Conservation (phyloP, 2,329 filamentous ascomycete species). For the Cercospora janseana region DNA sequence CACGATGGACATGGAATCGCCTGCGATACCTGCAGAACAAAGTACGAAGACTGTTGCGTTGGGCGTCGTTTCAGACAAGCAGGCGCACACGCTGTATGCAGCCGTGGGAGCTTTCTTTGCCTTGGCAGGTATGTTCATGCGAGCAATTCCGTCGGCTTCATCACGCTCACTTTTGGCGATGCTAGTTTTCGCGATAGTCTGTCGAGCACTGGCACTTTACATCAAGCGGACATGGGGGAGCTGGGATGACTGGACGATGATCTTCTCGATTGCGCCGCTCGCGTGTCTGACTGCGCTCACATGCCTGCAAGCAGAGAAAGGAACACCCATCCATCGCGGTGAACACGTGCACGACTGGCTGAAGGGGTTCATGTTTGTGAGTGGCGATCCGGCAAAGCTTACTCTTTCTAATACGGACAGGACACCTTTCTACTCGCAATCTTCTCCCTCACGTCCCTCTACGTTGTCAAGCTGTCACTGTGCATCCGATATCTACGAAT, state of each 20-base stretch:
- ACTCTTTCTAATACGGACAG: not conserved
- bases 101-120: constrained; percentile 6
- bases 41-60: not conserved
- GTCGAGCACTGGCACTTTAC: constrained; percentile 4
- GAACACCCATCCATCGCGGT: not conserved
- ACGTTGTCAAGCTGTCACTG: constrained; percentile 3
- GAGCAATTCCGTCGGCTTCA: not conserved
- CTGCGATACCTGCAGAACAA: not conserved
- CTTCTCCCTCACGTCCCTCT: not conserved
- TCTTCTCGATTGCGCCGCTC: constrained; percentile 4
- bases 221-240: constrained; percentile 2
- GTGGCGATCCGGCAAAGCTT: not conserved
- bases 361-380: constrained; percentile 1
- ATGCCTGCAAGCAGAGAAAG: not conserved
- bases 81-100: constrained; percentile 1
- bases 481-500: constrained; percentile 12
- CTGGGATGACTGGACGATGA: constrained; percentile 13
- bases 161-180: not conserved
- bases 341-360: not conserved
- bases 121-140: constrained; percentile 1
- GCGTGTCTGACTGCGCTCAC: not conserved
- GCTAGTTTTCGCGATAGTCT: constrained; percentile 4
- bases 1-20: constrained; percentile 3
- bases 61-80: not conserved
- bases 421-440: constrained; percentile 2